Conservation (phyloP, 768 basidiomycete species). For the Porphyrellus cyaneotinctus region DNA sequence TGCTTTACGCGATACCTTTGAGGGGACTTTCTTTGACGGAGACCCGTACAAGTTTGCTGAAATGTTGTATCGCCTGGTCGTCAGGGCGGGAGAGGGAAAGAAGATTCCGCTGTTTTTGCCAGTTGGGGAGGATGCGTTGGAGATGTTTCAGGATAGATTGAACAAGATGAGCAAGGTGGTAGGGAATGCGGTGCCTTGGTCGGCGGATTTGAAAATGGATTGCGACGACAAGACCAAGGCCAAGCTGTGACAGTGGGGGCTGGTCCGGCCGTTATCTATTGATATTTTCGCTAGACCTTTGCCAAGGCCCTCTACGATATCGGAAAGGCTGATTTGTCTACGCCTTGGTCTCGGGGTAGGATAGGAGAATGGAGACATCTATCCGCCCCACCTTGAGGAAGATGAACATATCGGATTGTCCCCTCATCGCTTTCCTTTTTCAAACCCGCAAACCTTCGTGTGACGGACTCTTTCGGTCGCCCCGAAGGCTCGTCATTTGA, state of each 20-base stretch:
- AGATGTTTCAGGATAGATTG: not conserved
- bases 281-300: too few species aligned
- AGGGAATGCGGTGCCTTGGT: conserved; percentile 1
- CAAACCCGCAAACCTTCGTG: too few species aligned
- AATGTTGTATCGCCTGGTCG: not conserved
- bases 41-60: conserved; percentile 17
- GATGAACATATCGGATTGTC: too few species aligned
- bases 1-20: not conserved
- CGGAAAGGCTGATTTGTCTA: too few species aligned
- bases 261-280: too few species aligned
- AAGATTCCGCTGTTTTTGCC: conserved; percentile 9
- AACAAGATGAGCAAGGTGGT: not conserved
- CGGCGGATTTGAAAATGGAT: conserved; percentile 10
- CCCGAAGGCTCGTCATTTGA: too few species aligned
- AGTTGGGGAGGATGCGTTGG: conserved; percentile 13
- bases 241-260: not conserved
- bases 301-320: too few species aligned
- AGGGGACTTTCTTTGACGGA: not conserved
- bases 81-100: not conserved
- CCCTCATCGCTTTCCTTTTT: too few species aligned
- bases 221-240: not conserved
- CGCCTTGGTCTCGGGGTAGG: too few species aligned
- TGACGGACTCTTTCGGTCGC: too few species aligned
- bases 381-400: too few species aligned
- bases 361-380: too few species aligned